Percentiles rank a stretch among this genome's conserved stretches.
phyloP scores from a whole-genome alignment of 805 yeast species.

The Candida tibetensis region DNA sequence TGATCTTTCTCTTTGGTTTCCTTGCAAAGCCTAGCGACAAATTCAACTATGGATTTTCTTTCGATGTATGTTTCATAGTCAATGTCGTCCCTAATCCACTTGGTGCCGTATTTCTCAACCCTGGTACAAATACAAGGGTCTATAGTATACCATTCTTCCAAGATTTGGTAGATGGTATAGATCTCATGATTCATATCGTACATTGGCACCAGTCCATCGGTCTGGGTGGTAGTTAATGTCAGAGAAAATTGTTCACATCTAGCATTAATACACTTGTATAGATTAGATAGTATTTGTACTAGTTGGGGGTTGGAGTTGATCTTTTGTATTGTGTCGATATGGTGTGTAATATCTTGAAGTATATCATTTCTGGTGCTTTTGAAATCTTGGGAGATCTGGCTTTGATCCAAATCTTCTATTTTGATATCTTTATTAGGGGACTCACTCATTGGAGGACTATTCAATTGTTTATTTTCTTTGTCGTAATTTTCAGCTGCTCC shows the following conservation, averaged over 20 bases:
- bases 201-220: slow-evolving; percentile 1
- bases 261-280: slow-evolving; percentile 2
- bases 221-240: background rate
- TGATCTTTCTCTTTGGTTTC: slow-evolving; percentile 10
- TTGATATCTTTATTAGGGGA: background rate
- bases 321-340: background rate
- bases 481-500: too few species aligned
- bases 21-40: slow-evolving; percentile 9
- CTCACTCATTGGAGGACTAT: background rate
- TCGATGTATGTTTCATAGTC: slow-evolving; percentile 13
- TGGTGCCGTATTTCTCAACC: slow-evolving; percentile 12
- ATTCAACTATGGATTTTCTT: slow-evolving; percentile 9
- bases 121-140: slow-evolving; percentile 11
- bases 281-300: slow-evolving; percentile 4
- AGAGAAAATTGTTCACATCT: slow-evolving; percentile 4
- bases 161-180: slow-evolving; percentile 11
- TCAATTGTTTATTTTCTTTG: background rate
- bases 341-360: background rate
- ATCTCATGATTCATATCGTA: slow-evolving; percentile 14
- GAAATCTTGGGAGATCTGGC: background rate
- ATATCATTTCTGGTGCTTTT: background rate
- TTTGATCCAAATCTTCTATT: background rate
- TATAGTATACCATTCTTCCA: slow-evolving; percentile 14
- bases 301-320: slow-evolving; percentile 1
- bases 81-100: slow-evolving; percentile 14